These are phyloP conservation scores for Macrophomina tecta DNA, from an alignment of 2,329 filamentous ascomycete genomes.

Conservation along the genomic window DNA sequence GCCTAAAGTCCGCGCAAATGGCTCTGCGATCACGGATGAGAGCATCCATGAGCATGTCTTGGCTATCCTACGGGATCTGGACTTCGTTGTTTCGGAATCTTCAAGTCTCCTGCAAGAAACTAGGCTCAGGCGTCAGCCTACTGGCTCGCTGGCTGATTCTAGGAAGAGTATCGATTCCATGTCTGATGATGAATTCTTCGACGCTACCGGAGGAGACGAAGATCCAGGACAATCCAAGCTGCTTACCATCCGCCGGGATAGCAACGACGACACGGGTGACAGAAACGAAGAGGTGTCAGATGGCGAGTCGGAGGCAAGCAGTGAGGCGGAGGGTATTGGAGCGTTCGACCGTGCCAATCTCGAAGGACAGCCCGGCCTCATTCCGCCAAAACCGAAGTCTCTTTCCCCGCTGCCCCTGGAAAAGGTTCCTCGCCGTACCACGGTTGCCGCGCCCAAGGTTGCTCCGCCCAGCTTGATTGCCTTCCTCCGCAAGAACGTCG, in stretches of 20 bases:
- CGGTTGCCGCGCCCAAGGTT: conserved; percentile 75
- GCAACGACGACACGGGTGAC: conserved; percentile 67
- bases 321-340: conserved; percentile 59
- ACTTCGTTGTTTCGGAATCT: conserved; percentile 83
- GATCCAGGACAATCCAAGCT: conserved; percentile 62
- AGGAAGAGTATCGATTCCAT: conserved; percentile 80
- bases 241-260: conserved; percentile 75
- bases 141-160: conserved; percentile 52
- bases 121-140: conserved; percentile 72
- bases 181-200: conserved; percentile 90
- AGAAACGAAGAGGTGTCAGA: conserved; percentile 54
- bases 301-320: conserved; percentile 68
- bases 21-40: conserved; percentile 45
- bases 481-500: conserved; percentile 95
- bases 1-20: conserved; percentile 38
- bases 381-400: conserved; percentile 76
- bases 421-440: conserved; percentile 70
- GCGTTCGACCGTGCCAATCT: conserved; percentile 44
- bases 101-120: conserved; percentile 76
- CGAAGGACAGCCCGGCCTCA: conserved; percentile 59
- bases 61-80: conserved; percentile 81
- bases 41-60: conserved; percentile 82
- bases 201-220: conserved; percentile 70
- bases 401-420: conserved; percentile 78
- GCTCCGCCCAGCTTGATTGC: conserved; percentile 89